Evolutionary conservation across 2,329 filamentous ascomycete genomes (phyloP).

Genomic region (Diaporthe citrichinensis): DNA sequence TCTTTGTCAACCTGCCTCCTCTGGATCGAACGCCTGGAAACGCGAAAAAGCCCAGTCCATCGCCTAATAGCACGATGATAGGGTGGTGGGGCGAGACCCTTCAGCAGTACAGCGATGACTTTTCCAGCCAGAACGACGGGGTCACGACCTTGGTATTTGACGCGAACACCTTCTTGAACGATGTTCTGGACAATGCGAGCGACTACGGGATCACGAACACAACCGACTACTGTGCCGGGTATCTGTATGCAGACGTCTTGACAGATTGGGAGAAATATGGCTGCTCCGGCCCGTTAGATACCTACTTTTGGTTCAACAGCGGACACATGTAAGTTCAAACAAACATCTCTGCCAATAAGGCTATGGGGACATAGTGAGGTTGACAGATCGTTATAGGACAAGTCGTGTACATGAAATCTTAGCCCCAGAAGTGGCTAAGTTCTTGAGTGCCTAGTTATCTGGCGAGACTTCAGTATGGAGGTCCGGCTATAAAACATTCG

Average conservation of each 20-base stretch:
- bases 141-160: slow-evolving; percentile 49
- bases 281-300: slow-evolving; percentile 46
- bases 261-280: slow-evolving; percentile 44
- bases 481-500: background rate
- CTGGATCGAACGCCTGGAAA: slow-evolving; percentile 60
- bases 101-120: slow-evolving; percentile 49
- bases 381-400: background rate
- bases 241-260: slow-evolving; percentile 45
- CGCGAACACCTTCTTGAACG: slow-evolving; percentile 50
- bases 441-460: background rate
- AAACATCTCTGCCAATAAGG: rapidly evolving
- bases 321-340: slow-evolving; percentile 45
- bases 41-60: slow-evolving; percentile 47
- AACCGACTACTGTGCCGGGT: slow-evolving; percentile 47
- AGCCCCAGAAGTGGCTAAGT: slow-evolving; percentile 12
- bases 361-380: background rate
- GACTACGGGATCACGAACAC: slow-evolving; percentile 49
- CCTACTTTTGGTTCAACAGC: slow-evolving; percentile 52
- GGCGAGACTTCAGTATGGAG: background rate
- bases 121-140: slow-evolving; percentile 46
- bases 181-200: slow-evolving; percentile 48
- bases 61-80: slow-evolving; percentile 62
- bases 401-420: slow-evolving; percentile 17
- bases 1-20: slow-evolving; percentile 67
- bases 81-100: slow-evolving; percentile 59